Evolutionary conservation across 2,329 filamentous ascomycete genomes (phyloP).

Genomic region (Claviceps humidiphila): DNA sequence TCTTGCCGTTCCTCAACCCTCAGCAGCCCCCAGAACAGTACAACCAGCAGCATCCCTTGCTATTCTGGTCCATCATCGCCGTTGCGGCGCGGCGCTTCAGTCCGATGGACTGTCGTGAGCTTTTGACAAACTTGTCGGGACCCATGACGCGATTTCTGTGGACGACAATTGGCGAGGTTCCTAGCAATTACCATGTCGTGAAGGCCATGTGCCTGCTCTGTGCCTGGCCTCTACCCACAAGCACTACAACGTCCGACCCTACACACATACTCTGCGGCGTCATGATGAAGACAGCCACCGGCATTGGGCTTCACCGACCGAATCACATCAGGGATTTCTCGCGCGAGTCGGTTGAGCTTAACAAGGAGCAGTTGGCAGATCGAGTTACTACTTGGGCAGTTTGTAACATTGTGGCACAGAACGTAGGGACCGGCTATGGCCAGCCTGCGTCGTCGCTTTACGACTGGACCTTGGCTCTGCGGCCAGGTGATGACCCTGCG

Average conservation of each 20-base stretch:
- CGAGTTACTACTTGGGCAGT: conserved; percentile 72
- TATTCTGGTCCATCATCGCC: conserved; percentile 76
- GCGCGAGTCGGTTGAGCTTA: conserved; percentile 58
- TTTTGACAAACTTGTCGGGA: conserved; percentile 55
- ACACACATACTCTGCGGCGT: conserved; percentile 71
- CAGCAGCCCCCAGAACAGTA: conserved; percentile 57
- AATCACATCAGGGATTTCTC: conserved; percentile 78
- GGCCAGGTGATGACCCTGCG: conserved; percentile 45
- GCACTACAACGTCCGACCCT: conserved; percentile 64
- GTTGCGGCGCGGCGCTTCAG: conserved; percentile 61
- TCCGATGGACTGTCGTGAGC: conserved; percentile 37
- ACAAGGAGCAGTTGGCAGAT: conserved; percentile 67
- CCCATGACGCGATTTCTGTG: conserved; percentile 60
- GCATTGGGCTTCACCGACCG: conserved; percentile 68
- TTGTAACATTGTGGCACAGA: conserved; percentile 73
- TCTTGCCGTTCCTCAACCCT: conserved; percentile 61
- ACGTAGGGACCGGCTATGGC: conserved; percentile 70
- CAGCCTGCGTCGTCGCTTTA: conserved; percentile 68
- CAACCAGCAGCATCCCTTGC: conserved; percentile 61
- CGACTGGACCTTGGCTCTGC: conserved; percentile 56
- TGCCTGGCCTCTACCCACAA: conserved; percentile 74
- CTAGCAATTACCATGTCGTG: conserved; percentile 67
- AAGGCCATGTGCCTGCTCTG: conserved; percentile 70
- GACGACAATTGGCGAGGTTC: conserved; percentile 64
- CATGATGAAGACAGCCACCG: conserved; percentile 79